Percentiles rank a stretch among this genome's conserved stretches.
These are phyloP conservation scores for Aspergillus ustus DNA, from an alignment of 2,329 filamentous ascomycete species.

Conservation along the genomic window DNA sequence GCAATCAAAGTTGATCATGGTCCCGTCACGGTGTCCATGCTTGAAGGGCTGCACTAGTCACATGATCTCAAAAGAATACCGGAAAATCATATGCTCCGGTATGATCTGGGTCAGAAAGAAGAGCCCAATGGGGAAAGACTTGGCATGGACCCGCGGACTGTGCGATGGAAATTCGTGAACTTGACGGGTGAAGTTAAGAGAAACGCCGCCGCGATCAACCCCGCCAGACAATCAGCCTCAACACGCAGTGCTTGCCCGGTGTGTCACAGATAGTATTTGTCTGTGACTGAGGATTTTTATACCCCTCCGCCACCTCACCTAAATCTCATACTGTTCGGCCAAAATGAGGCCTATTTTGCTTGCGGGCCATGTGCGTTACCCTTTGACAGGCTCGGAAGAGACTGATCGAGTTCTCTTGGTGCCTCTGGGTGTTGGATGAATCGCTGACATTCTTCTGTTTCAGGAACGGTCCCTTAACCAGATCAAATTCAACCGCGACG, in stretches of 20 bases:
- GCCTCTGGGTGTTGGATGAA: neutral
- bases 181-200: constrained; percentile 30
- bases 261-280: constrained; percentile 27
- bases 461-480: constrained; percentile 92
- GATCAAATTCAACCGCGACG: constrained; percentile 94
- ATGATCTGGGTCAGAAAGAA: constrained; percentile 27
- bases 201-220: constrained; percentile 28
- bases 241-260: constrained; percentile 22
- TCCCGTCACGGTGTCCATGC: no score
- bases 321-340: constrained; percentile 33
- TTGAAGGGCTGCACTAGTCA: constrained; percentile 35
- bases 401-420: constrained; percentile 7
- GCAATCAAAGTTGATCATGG: no score
- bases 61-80: constrained; percentile 30
- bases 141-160: constrained; percentile 42
- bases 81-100: constrained; percentile 31
- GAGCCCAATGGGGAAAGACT: constrained; percentile 32
- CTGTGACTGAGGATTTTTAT: constrained; percentile 19
- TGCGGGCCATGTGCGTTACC: constrained; percentile 76
- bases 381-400: constrained; percentile 16
- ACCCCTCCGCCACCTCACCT: constrained; percentile 21
- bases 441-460: constrained; percentile 12
- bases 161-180: constrained; percentile 48
- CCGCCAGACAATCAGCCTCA: constrained; percentile 34
- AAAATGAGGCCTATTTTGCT: constrained; percentile 97